These are phyloP conservation scores for Saprolegnia diclina DNA, from an alignment of 352 stramenopile species.

Conservation along the genomic window DNA sequence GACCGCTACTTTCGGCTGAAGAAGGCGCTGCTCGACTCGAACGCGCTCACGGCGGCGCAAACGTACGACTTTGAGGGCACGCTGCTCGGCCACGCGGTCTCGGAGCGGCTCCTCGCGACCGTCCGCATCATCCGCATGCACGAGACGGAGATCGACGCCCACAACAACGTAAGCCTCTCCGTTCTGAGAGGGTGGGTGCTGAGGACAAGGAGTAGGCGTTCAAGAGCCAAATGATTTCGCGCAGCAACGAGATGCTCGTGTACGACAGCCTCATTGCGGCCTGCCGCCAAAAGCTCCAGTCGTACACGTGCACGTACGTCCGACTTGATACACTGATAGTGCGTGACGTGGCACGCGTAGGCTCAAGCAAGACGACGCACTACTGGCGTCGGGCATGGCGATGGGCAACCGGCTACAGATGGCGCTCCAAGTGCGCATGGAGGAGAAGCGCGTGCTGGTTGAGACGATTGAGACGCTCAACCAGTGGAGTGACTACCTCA, in stretches of 20 bases:
- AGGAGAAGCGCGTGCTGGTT: conserved; percentile 48
- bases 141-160: conserved; percentile 45
- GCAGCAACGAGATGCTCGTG: conserved; percentile 50
- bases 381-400: conserved; percentile 30
- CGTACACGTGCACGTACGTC: conserved; percentile 42
- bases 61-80: conserved; percentile 72
- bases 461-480: conserved; percentile 37
- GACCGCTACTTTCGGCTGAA: conserved; percentile 56
- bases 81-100: conserved; percentile 43
- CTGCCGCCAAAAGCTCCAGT: conserved; percentile 40
- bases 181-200: background rate
- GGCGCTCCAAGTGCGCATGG: conserved; percentile 41
- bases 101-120: conserved; percentile 54
- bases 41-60: conserved; percentile 49
- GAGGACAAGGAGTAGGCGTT: conserved; percentile 31
- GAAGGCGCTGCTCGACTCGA: conserved; percentile 52
- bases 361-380: conserved; percentile 41
- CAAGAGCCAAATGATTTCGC: conserved; percentile 38
- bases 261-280: conserved; percentile 45
- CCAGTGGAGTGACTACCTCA: conserved; percentile 37
- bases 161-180: conserved; percentile 38
- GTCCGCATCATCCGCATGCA: conserved; percentile 52
- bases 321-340: background rate
- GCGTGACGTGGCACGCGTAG: conserved; percentile 26
- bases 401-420: conserved; percentile 31